These are phyloP conservation scores for Melaleuca quinquenervia DNA, from an alignment of 345 rosid genomes.

Conservation along the genomic window DNA sequence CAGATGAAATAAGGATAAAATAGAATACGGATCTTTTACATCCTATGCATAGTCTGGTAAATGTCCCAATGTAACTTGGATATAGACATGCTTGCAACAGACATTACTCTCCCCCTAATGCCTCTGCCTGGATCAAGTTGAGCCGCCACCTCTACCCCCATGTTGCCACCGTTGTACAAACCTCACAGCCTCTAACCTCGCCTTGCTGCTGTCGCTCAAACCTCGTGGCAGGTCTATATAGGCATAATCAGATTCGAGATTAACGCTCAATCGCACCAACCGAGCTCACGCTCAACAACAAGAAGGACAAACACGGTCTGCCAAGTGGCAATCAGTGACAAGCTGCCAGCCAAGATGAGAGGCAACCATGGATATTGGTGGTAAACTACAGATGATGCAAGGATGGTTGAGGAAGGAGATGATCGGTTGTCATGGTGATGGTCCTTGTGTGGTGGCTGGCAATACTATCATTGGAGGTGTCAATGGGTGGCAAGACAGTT, in stretches of 20 bases:
- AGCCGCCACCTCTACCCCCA: background rate
- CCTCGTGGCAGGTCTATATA: background rate
- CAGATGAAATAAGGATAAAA: no score
- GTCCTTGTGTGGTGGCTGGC: background rate
- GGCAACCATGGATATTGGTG: background rate
- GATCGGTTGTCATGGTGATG: background rate
- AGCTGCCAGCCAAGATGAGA: background rate
- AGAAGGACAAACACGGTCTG: background rate
- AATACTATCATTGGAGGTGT: background rate
- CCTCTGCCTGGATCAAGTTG: no score
- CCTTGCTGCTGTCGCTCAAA: no score
- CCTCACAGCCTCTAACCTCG: background rate
- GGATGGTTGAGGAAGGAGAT: background rate
- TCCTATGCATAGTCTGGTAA: background rate
- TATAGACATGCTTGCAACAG: background rate
- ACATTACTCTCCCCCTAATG: background rate
- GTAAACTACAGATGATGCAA: background rate
- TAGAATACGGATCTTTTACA: no score
- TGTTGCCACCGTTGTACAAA: background rate
- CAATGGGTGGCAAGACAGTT: background rate
- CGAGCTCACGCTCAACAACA: background rate
- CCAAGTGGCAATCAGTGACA: no score
- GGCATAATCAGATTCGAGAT: background rate
- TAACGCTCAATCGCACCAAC: background rate
- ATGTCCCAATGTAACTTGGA: background rate